phyloP scores from a whole-genome alignment of 345 rosid species.

The Hibiscus syriacus region DNA sequence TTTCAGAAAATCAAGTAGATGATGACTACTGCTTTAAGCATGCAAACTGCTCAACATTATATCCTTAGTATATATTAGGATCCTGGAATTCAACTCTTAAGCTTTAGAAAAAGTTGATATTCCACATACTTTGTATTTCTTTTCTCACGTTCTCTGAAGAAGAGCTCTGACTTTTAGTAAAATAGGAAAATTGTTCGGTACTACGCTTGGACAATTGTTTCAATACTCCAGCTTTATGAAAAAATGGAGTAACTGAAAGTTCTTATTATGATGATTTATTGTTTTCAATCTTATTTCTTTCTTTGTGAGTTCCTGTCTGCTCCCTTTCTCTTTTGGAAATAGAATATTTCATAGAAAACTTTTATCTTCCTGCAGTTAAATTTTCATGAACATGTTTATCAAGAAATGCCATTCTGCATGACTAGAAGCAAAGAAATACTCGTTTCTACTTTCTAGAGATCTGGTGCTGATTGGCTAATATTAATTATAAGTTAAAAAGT shows the following conservation, averaged over 20 bases:
- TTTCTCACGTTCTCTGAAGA: background rate
- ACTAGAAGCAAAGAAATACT: background rate
- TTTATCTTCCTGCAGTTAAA: background rate
- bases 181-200: background rate
- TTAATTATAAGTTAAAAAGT: background rate
- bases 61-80: background rate
- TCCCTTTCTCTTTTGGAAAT: background rate
- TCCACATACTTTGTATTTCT: background rate
- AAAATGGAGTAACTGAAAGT: background rate
- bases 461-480: background rate
- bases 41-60: background rate
- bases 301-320: background rate
- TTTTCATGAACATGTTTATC: background rate
- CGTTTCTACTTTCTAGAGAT: slow-evolving; percentile 2
- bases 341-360: background rate
- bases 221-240: background rate
- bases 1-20: background rate
- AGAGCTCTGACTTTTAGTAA: background rate
- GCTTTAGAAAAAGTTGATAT: background rate
- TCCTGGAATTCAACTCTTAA: background rate
- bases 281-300: background rate
- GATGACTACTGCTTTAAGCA: background rate
- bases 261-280: background rate
- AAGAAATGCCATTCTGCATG: background rate
- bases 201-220: background rate